A percentile compares a stretch with the other conserved stretches of the same genome.
Conservation (phyloP, 2,329 filamentous ascomycete genomes). For the Exophiala lecanii-corni region DNA sequence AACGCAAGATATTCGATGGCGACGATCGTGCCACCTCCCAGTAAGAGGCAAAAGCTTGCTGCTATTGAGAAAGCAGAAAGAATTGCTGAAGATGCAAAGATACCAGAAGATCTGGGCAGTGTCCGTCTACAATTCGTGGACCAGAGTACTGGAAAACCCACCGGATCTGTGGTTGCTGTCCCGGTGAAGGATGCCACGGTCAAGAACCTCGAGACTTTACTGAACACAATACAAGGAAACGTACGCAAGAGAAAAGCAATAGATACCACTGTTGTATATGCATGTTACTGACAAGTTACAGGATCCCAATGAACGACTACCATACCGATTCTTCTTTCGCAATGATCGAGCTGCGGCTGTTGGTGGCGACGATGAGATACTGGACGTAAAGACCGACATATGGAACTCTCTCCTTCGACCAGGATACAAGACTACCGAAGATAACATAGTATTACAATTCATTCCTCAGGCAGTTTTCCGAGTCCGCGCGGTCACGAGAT, state of each 20-base stretch:
- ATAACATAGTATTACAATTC: constrained; percentile 58
- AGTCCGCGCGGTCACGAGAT: constrained; percentile 85
- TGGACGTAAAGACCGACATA: constrained; percentile 44
- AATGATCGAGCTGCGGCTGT: constrained; percentile 29
- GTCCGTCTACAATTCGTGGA: constrained; percentile 87
- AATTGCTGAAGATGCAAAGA: constrained; percentile 68
- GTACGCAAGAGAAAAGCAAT: constrained; percentile 43
- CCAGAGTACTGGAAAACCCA: constrained; percentile 64
- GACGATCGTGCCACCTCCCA: constrained; percentile 75
- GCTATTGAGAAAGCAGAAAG: constrained; percentile 64
- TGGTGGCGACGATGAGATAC: constrained; percentile 33
- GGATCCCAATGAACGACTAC: constrained; percentile 58
- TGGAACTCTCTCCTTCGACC: constrained; percentile 50
- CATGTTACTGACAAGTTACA: constrained; percentile 30
- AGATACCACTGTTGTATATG: too few relatives aligned
- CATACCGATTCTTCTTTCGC: constrained; percentile 62
- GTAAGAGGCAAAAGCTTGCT: constrained; percentile 79
- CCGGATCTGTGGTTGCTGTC: constrained; percentile 67
- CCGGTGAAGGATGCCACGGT: constrained; percentile 79
- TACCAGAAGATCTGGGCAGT: constrained; percentile 66
- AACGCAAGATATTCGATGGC: constrained; percentile 54
- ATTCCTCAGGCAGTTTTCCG: constrained; percentile 88
- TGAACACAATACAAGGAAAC: constrained; percentile 79
- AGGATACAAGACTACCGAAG: constrained; percentile 54
- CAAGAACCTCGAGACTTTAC: constrained; percentile 79